These are phyloP conservation scores for Alternaria rosae DNA, from an alignment of 2,329 filamentous ascomycete genomes.

Conservation along the genomic window DNA sequence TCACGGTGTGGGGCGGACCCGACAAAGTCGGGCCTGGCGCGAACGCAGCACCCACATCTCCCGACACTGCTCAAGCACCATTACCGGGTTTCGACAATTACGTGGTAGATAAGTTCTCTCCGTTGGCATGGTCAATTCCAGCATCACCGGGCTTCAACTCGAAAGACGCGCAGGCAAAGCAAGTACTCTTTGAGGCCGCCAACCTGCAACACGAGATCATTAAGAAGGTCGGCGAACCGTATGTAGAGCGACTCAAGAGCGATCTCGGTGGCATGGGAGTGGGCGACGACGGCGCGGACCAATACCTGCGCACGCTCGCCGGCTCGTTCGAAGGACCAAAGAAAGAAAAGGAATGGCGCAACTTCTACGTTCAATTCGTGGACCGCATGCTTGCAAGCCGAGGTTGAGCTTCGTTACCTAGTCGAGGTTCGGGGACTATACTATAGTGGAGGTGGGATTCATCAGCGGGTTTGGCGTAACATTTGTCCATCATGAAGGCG, in stretches of 20 bases:
- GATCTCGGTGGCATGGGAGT: constrained; percentile 72
- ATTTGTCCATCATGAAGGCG: constrained; percentile 7
- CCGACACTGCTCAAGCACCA: constrained; percentile 61
- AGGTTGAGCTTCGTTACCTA: constrained; percentile 16
- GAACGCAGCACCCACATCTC: constrained; percentile 44
- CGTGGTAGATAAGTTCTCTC: constrained; percentile 87
- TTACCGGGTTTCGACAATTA: constrained; percentile 92
- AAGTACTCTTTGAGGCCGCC: constrained; percentile 88
- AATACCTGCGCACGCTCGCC: constrained; percentile 64
- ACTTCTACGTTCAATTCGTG: constrained; percentile 56
- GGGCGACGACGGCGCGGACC: constrained; percentile 68
- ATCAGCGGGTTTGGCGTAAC: constrained; percentile 14
- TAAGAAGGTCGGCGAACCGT: constrained; percentile 83
- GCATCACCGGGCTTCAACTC: constrained; percentile 80
- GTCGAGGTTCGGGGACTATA: constrained; percentile 6
- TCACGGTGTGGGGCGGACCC: constrained; percentile 86
- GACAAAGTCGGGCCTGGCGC: constrained; percentile 60
- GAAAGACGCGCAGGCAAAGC: constrained; percentile 85
- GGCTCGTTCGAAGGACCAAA: constrained; percentile 44
- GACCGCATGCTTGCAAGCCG: constrained; percentile 37
- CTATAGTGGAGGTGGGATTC: constrained; percentile 8
- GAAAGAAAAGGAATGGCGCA: constrained; percentile 55
- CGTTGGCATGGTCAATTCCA: constrained; percentile 88
- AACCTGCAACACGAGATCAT: constrained; percentile 89
- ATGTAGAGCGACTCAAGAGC: constrained; percentile 72